phyloP scores from a whole-genome alignment of 169 alveolate species.

The Blepharisma undulans region DNA sequence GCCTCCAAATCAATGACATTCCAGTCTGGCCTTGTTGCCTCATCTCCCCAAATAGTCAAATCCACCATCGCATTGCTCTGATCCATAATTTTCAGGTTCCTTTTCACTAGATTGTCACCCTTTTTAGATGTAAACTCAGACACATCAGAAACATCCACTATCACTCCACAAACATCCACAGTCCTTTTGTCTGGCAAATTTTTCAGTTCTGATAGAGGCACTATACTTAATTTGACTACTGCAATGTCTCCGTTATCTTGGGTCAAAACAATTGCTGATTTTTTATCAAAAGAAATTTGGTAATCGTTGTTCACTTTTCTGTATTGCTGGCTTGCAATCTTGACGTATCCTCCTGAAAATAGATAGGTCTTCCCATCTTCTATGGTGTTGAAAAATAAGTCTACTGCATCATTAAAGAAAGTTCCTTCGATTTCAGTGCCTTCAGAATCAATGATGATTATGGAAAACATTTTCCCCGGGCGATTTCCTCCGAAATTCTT shows the following conservation, averaged over 20 bases:
- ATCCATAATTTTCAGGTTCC: slow-evolving; percentile 15
- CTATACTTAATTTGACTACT: neutral
- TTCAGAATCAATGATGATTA: slow-evolving; percentile 49
- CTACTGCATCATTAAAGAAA: slow-evolving; percentile 53
- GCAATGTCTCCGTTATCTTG: slow-evolving; percentile 46
- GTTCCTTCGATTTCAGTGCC: slow-evolving; percentile 59
- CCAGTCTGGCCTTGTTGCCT: neutral
- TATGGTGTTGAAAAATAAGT: slow-evolving; percentile 26
- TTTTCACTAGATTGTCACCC: neutral
- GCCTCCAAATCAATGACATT: neutral
- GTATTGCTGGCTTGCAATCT: slow-evolving; percentile 44
- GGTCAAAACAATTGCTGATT: slow-evolving; percentile 41
- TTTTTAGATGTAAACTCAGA: neutral
- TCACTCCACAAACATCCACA: slow-evolving; percentile 26
- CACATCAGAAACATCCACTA: neutral
- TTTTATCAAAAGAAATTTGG: slow-evolving; percentile 46
- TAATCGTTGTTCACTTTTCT: slow-evolving; percentile 48
- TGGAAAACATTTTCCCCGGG: slow-evolving; percentile 53
- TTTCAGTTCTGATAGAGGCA: neutral
- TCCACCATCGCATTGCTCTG: neutral
- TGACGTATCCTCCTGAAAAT: slow-evolving; percentile 54
- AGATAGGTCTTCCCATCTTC: slow-evolving; percentile 45
- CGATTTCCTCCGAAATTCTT: slow-evolving; percentile 49
- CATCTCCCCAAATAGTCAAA: slow-evolving; percentile 30
- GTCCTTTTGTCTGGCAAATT: neutral